Evolutionary conservation across 352 stramenopile genomes (phyloP), one percentile per base, ranked within the genome.

Genomic region (Phytophthora pluvialis): DNA sequence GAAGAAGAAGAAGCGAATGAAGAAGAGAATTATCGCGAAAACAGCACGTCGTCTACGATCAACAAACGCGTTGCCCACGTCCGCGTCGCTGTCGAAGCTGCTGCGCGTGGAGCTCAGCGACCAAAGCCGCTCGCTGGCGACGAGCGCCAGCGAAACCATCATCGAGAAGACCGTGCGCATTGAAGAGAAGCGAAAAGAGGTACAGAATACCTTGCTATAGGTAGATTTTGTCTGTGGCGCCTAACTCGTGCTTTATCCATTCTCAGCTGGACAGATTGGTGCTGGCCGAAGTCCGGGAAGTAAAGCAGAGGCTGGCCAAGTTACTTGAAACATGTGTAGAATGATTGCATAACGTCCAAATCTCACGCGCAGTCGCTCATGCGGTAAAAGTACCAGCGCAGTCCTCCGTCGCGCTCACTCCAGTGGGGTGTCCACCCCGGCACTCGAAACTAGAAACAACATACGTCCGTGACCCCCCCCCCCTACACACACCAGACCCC

Each of bases 321-420:
- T 52, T 91, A 15, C 56, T 85, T 38, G 52, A 69, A 50, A 50
- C 10, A 3, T 43, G 13, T 51, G 26, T 35, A 70, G 8, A 48
- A 44, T 57, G 50, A 32, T n/a, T 32, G 12, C 45, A 44, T 28
- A 21, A 55, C 5, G 26, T 26, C 21, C 28, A 42, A 5, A 33
- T 26, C 16, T 70, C 36, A 67, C 5, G 38, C 35, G 36, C 51
- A 73, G 21, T 69, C 47, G 11, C 33, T 46, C 59, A 94, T 78
- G 9, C 80, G 71, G 54, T 95, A 95, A 1, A 91, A 77, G 47
- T 95, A 95, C 81, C 86, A 94, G 1, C 82, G 73, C 35, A 93
- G 58, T 26, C 77, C 84, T 40, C 60, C 64, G 9, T 86, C 73
- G 16, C 75, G 64, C 10, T 88, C 82, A 0, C 57, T 78, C 73